Evolutionary conservation across 2,329 filamentous ascomycete species (phyloP), one percentile per base, ranked within the genome.

Genomic region (Phoma herbarum): DNA sequence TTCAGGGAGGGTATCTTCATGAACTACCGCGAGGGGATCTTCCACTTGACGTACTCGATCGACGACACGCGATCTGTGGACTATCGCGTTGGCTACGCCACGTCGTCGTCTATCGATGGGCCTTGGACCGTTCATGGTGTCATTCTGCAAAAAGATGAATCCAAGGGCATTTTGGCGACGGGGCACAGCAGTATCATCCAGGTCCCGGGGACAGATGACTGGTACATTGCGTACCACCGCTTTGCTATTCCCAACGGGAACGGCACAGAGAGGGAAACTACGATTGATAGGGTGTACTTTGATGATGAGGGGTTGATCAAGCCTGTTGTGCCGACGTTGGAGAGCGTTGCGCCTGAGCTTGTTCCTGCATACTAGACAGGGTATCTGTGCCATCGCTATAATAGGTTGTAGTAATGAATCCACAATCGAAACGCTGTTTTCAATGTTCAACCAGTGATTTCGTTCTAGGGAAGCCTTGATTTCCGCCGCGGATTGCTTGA

Each of bases 201-300:
- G 26, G 67, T 73, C 0, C 70, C 70, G 1, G 62, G 62, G 0
- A 71, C 70, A 1, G 69, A 71, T 37, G 67, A 73, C 28, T 73
- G 70, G 69, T 72, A 73, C 26, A 72, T 73, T 48, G 67, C 65
- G 5, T 73, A 73, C 42, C 69, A 73, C 37, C 68, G 70, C 4
- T 73, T 72, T 29, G 60, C 50, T 7, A 70, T 73, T 37, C 68
- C 69, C 0, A 57, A 56, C 26, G 69, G 70, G 1, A 62, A 64
- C 48, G 70, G 70, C 2, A 72, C 67, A 10, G 51, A 57, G 22
- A 52, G 70, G 3, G 70, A 70, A 46, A 69, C 67, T 5, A 70
- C 65, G 0, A 68, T 73, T 31, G 70, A 73, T 31, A 53, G 47
- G 41, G 26, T 73, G 7, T 68, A 51, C n/a, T 73, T 72, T 51